Percentiles rank a stretch among this genome's conserved stretches.
These are phyloP conservation scores for Monosporascus sp. DNA, from an alignment of 2,329 filamentous ascomycete genomes.

Conservation along the genomic window DNA sequence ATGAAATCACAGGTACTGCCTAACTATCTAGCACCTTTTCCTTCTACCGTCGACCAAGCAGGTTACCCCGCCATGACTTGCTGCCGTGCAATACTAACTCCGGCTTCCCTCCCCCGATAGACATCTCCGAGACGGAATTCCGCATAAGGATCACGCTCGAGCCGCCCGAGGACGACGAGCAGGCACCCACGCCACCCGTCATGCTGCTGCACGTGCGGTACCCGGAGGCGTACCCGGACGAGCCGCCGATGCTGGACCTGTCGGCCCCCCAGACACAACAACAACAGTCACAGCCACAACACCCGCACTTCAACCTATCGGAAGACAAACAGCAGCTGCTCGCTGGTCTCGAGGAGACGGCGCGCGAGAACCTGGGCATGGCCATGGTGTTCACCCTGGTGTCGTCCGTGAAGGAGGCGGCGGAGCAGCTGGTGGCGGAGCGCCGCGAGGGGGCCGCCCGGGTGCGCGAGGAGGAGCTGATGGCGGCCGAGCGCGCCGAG, in stretches of 20 bases:
- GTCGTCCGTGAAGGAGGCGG: slow-evolving; percentile 79
- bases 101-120: slow-evolving; percentile 37
- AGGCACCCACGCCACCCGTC: slow-evolving; percentile 58
- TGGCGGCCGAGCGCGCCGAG: slow-evolving; percentile 75
- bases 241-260: slow-evolving; percentile 76
- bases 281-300: slow-evolving; percentile 56
- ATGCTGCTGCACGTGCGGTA: slow-evolving; percentile 83
- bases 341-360: slow-evolving; percentile 62
- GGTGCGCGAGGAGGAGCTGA: slow-evolving; percentile 47
- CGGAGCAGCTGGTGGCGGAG: slow-evolving; percentile 76
- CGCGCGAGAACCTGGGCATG: slow-evolving; percentile 93
- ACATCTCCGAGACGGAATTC: slow-evolving; percentile 86
- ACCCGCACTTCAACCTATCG: slow-evolving; percentile 72
- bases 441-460: slow-evolving; percentile 61
- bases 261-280: slow-evolving; percentile 51
- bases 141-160: slow-evolving; percentile 84
- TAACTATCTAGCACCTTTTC: slow-evolving; percentile 10
- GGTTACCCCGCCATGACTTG: background rate
- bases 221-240: slow-evolving; percentile 85
- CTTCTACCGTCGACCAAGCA: background rate
- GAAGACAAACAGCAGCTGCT: slow-evolving; percentile 75
- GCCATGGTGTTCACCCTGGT: slow-evolving; percentile 95
- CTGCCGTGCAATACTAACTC: background rate
- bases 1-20: slow-evolving; percentile 80
- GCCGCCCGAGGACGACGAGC: slow-evolving; percentile 58